Evolutionary conservation across 768 basidiomycete genomes (phyloP), one percentile per base, ranked within the genome.

Genomic region (Favolaschia claudopus): DNA sequence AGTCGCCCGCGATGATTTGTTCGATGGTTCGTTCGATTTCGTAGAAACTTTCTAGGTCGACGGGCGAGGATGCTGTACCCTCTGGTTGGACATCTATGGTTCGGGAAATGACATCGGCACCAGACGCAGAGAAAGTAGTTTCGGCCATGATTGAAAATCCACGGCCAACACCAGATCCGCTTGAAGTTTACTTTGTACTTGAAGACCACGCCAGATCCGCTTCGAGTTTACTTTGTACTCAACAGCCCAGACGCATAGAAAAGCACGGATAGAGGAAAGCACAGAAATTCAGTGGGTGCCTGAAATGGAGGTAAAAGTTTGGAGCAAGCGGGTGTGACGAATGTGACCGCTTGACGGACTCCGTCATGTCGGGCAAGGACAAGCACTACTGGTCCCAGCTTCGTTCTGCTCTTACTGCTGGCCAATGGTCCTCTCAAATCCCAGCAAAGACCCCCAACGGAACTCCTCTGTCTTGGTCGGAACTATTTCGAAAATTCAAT

Each of bases 401-500:
- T 43, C 82, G 90, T 44, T 69, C 81, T 2, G 86, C 85, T 0
- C 82, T 95, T 50, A 87, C 89, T 3, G 86, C 85, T 1, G 93
- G 93, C 8, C 78, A 84, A 63, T 95, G 93, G 93, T 74, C 85
- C 14, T 76, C 88, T 7, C 61, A 75, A 3, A 70, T 71, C 25
- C 91, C 92, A 0, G 89, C 88, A 5, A 89, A 82, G 63, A 75
- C 83, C 1, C 81, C 80, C 28, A 83, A 84, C 28, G 88, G 83
- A 14, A 58, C 67, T 0, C 64, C 72, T 5, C 71, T 95, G 15
- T 76, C 87, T 12, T 95, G 93, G 93, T 79, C 86, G 2, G 89
- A 92, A 67, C 83, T 95, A 13, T 74, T 95, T 36, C 84, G 91
- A 63, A 95, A 95, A 74, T 93, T 92, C 77, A 88, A 90, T 70